Base-by-base conservation (phyloP, 2,329 filamentous ascomycete species). In the Penicillium verrucosum region DNA sequence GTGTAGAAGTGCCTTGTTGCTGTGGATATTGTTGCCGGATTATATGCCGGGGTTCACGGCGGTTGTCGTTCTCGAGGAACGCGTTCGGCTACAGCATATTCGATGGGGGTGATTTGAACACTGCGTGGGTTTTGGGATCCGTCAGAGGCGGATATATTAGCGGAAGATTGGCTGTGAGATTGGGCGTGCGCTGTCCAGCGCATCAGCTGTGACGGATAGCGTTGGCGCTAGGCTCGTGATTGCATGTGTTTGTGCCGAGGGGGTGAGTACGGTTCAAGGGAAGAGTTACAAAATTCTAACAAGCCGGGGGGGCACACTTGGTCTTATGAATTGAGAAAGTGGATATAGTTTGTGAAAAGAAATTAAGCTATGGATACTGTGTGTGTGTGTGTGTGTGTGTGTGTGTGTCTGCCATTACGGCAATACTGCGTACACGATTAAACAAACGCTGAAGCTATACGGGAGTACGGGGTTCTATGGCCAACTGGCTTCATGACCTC, bases 401-500 rank as follows among this genome's bases (percentile, higher is more conserved):
- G 37, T 42, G 29, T 23, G 10, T 32, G 30, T 40, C 9, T 48
- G 34, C 34, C 10, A 38, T 42, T 51, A 51, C 48, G 29, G 48
- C 47, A 49, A 45, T 46, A 46, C 44, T 46, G 34, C n/a, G 34
- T 49, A 40, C 25, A 41, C 36, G 16, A 27, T 23, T 45, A 34
- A 25, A 46, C 36, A 47, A 30, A 9, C 27, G 27, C 32, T 51
- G 48, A 51, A 27, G 48, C 43, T 53, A 47, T 53, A 30, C 21
- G 30, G 30, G n/a, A 21, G 21, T 21, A 21, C 21, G 21, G 18
- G 36, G 21, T 36, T 25, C 12, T 25, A 25, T 44, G 51, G 51
- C 51, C 51, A 53, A 37, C 32, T 53, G 51, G 42, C 42, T 34
- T 53, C 10, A 54, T 54, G 51, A 54, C 51, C 51, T 54, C 51